A percentile compares a stretch with the other conserved stretches of the same genome.
These are phyloP conservation scores for Annulohypoxylon nitens DNA, from an alignment of 495 filamentous ascomycete genomes.

Conservation along the genomic window DNA sequence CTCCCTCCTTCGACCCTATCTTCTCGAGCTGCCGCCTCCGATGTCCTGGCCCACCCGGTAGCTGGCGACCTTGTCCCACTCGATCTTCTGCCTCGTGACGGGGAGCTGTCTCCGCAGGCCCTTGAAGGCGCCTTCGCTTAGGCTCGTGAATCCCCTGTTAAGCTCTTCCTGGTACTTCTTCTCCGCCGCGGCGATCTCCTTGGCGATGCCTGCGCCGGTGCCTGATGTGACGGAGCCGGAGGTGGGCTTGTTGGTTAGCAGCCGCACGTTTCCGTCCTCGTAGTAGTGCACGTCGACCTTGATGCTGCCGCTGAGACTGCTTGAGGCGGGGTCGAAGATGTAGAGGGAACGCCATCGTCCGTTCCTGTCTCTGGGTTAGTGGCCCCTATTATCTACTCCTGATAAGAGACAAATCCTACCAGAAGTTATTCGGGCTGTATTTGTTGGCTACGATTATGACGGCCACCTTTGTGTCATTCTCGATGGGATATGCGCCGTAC, in stretches of 20 bases:
- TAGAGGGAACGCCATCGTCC: conserved; percentile 95
- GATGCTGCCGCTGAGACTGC: conserved; percentile 72
- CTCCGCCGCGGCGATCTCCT: conserved; percentile 81
- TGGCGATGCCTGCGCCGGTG: conserved; percentile 75
- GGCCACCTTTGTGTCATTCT: conserved; percentile 79
- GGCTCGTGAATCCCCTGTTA: conserved; percentile 85
- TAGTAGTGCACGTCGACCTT: conserved; percentile 98
- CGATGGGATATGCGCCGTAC: conserved; percentile 83
- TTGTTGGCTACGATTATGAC: conserved; percentile 92
- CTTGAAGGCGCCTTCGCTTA: conserved; percentile 97
- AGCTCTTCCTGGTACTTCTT: conserved; percentile 96
- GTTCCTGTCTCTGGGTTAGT: conserved; percentile 70
- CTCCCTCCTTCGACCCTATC: conserved; percentile 48
- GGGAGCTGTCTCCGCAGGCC: conserved; percentile 90
- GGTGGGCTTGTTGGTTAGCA: conserved; percentile 85
- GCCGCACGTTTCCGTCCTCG: conserved; percentile 97
- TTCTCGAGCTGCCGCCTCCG: conserved; percentile 65
- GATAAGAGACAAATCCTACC: conserved; percentile 63
- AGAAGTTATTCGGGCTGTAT: conserved; percentile 97
- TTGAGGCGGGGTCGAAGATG: conserved; percentile 75
- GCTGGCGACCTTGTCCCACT: conserved; percentile 99
- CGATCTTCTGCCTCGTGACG: conserved; percentile 97
- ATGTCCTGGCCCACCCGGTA: conserved; percentile 86
- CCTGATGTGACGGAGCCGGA: conserved; percentile 68
- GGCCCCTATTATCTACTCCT: neutral